Evolutionary conservation across 768 basidiomycete species (phyloP).

Genomic region (Lentinula boryana): DNA sequence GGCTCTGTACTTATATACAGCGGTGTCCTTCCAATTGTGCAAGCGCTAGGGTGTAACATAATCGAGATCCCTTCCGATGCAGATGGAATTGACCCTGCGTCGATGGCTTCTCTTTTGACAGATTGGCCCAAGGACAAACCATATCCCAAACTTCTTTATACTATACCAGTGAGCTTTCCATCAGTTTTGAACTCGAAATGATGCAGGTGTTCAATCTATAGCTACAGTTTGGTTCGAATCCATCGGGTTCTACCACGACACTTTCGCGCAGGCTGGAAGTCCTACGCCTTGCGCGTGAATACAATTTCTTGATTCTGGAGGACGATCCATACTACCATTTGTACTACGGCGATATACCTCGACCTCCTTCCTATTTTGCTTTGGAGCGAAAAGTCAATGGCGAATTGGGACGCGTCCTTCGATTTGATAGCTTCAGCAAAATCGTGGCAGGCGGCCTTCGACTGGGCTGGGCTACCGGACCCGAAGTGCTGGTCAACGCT

Average conservation of each 20-base stretch:
- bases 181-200: background rate
- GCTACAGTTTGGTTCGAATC: slow-evolving; percentile 74
- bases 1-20: slow-evolving; percentile 22
- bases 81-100: slow-evolving; percentile 56
- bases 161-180: slow-evolving; percentile 51
- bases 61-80: slow-evolving; percentile 75
- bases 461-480: slow-evolving; percentile 77
- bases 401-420: slow-evolving; percentile 70
- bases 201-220: background rate
- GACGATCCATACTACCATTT: slow-evolving; percentile 79
- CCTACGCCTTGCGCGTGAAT: slow-evolving; percentile 60
- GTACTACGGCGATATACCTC: slow-evolving; percentile 60
- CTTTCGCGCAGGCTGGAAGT: slow-evolving; percentile 64
- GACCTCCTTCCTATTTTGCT: slow-evolving; percentile 75
- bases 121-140: slow-evolving; percentile 68
- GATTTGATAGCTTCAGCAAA: slow-evolving; percentile 90
- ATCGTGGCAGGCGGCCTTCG: slow-evolving; percentile 73
- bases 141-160: slow-evolving; percentile 77
- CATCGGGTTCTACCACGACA: slow-evolving; percentile 74
- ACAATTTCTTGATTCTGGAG: slow-evolving; percentile 82
- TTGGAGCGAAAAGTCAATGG: slow-evolving; percentile 52
- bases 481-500: slow-evolving; percentile 56
- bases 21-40: slow-evolving; percentile 61
- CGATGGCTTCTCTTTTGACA: slow-evolving; percentile 60
- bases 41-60: slow-evolving; percentile 45